Percentiles rank a stretch among this genome's conserved stretches.
Evolutionary conservation across 202 grass and related monocot species (phyloP).

Genomic region (Brachypodium distachyon): DNA sequence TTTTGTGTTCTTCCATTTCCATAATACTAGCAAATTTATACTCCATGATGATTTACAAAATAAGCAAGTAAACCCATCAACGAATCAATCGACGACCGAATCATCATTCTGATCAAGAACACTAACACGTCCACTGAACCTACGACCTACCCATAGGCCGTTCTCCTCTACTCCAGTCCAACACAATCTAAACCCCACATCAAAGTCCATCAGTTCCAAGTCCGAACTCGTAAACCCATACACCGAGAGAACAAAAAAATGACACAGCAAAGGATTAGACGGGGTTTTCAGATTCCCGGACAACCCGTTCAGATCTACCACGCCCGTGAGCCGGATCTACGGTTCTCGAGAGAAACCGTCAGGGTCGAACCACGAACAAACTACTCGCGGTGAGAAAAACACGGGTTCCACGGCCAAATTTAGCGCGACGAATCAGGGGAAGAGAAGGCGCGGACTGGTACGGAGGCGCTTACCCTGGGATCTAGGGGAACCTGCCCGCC

Average conservation of each 20-base stretch:
- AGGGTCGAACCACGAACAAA: not conserved
- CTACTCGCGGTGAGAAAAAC: too few species aligned
- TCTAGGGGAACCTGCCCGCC: constrained; percentile 4
- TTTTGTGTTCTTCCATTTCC: not conserved
- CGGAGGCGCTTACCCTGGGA: not conserved
- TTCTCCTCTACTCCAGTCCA: not conserved
- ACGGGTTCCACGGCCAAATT: not conserved
- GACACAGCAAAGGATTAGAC: not conserved
- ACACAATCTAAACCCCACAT: not conserved
- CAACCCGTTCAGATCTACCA: not conserved
- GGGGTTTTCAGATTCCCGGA: too few species aligned
- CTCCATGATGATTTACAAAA: not conserved
- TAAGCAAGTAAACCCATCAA: not conserved
- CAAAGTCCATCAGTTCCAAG: not conserved
- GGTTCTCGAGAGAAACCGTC: not conserved
- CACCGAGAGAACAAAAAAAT: not conserved
- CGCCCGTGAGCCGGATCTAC: not conserved
- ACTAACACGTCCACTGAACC: not conserved
- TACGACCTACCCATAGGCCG: not conserved
- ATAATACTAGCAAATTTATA: not conserved
- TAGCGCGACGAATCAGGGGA: not conserved
- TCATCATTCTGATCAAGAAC: not conserved
- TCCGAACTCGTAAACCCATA: not conserved
- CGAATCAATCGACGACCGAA: not conserved
- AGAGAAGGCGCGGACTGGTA: not conserved